These are phyloP conservation scores for Isatis tinctoria DNA, from an alignment of 345 rosid genomes.

Conservation along the genomic window DNA sequence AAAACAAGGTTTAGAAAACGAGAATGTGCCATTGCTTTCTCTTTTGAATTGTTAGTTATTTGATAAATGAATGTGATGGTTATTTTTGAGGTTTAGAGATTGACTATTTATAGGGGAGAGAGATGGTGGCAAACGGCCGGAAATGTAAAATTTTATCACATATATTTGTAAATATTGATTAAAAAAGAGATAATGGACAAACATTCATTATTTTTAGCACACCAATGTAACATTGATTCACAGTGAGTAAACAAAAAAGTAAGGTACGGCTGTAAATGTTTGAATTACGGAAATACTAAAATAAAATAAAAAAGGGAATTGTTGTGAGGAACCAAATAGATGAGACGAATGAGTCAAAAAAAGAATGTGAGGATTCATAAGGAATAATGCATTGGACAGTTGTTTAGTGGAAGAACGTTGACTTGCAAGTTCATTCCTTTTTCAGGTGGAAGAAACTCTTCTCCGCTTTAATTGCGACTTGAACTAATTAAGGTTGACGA, in stretches of 20 bases:
- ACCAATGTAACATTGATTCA: neutral
- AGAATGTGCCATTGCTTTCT: conserved; percentile 9
- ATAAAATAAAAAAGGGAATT: neutral
- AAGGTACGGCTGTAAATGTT: conserved; percentile 8
- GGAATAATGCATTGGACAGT: conserved; percentile 10
- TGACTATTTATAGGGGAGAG: conserved; percentile 18
- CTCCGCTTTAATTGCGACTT: conserved; percentile 1
- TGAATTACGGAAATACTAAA: neutral
- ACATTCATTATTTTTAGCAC: neutral
- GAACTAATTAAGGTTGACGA: conserved; percentile 31
- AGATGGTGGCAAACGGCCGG: conserved; percentile 6
- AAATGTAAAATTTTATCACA: neutral
- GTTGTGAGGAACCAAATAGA: conserved; percentile 16
- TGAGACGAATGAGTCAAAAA: neutral
- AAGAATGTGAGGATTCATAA: neutral
- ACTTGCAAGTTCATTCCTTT: neutral
- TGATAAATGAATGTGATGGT: conserved; percentile 18
- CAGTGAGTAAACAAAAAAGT: neutral
- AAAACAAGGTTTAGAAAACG: conserved; percentile 6
- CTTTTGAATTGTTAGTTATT: neutral
- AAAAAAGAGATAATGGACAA: neutral
- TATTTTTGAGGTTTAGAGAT: neutral
- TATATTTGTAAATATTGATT: neutral
- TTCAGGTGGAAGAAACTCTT: neutral
- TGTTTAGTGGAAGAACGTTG: conserved; percentile 20